These are phyloP conservation scores for Botrytis fabae DNA, from an alignment of 2,329 filamentous ascomycete genomes.

Conservation along the genomic window DNA sequence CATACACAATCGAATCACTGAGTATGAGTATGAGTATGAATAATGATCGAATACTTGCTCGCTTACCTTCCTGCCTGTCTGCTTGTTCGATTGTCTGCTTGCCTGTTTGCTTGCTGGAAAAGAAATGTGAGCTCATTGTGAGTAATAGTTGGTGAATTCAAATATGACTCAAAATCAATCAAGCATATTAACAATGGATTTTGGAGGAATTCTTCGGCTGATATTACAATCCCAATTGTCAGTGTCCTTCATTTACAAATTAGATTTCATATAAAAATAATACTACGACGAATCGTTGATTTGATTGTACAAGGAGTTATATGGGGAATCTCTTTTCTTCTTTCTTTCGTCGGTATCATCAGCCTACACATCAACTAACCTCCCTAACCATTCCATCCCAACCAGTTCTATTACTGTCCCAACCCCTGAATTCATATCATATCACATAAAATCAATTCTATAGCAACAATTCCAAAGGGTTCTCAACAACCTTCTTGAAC, in stretches of 20 bases:
- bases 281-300: neutral
- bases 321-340: slow-evolving; percentile 32
- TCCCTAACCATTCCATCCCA: neutral
- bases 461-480: slow-evolving; percentile 90
- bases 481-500: slow-evolving; percentile 97
- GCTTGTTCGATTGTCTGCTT: no score
- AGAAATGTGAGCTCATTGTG: neutral
- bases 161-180: neutral
- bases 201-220: neutral
- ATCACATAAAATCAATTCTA: slow-evolving; percentile 44
- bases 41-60: neutral
- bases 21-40: neutral
- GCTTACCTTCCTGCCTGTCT: neutral
- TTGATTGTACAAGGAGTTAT: slow-evolving; percentile 27
- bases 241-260: neutral
- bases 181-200: neutral
- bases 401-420: neutral
- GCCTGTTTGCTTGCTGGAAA: neutral
- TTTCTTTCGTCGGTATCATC: slow-evolving; percentile 26
- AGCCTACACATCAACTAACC: slow-evolving; percentile 17
- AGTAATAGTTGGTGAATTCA: neutral
- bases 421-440: slow-evolving; percentile 15
- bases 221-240: neutral
- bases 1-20: no score
- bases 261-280: neutral